Evolutionary conservation across 768 basidiomycete genomes (phyloP).

Genomic region (Leccinum ochraceum): DNA sequence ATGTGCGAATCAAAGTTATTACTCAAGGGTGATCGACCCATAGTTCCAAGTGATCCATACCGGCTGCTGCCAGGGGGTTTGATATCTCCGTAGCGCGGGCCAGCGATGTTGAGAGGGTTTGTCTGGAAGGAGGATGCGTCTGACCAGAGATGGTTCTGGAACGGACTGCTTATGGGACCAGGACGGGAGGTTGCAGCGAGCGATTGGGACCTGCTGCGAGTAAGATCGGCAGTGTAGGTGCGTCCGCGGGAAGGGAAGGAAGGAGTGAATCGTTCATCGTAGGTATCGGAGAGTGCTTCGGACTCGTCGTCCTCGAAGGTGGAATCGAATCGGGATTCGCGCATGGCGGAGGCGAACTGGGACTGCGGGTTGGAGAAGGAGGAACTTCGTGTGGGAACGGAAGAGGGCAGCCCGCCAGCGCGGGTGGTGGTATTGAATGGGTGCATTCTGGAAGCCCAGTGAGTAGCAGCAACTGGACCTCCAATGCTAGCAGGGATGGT

Average conservation of each 20-base stretch:
- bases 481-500: slow-evolving; percentile 52
- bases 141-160: slow-evolving; percentile 53
- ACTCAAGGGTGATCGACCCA: slow-evolving; percentile 57
- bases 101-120: slow-evolving; percentile 58
- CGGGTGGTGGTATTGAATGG: slow-evolving; percentile 43
- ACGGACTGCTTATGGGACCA: slow-evolving; percentile 52
- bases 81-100: slow-evolving; percentile 57
- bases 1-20: slow-evolving; percentile 50
- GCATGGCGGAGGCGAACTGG: slow-evolving; percentile 65
- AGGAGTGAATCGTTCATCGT: slow-evolving; percentile 55
- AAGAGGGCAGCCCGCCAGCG: slow-evolving; percentile 41
- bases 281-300: slow-evolving; percentile 60
- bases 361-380: slow-evolving; percentile 64
- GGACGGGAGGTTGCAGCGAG: slow-evolving; percentile 61
- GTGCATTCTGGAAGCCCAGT: slow-evolving; percentile 48
- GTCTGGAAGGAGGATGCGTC: slow-evolving; percentile 50
- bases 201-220: slow-evolving; percentile 76
- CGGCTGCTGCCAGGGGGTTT: slow-evolving; percentile 63
- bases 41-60: slow-evolving; percentile 60
- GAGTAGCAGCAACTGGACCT: slow-evolving; percentile 25
- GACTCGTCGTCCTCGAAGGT: slow-evolving; percentile 84
- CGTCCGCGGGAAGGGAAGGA: slow-evolving; percentile 53
- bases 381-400: slow-evolving; percentile 64
- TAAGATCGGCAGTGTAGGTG: slow-evolving; percentile 60
- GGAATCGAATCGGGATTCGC: slow-evolving; percentile 67